phyloP scores from a whole-genome alignment of 441 rosid genomes.

The Mallotus repandus region DNA sequence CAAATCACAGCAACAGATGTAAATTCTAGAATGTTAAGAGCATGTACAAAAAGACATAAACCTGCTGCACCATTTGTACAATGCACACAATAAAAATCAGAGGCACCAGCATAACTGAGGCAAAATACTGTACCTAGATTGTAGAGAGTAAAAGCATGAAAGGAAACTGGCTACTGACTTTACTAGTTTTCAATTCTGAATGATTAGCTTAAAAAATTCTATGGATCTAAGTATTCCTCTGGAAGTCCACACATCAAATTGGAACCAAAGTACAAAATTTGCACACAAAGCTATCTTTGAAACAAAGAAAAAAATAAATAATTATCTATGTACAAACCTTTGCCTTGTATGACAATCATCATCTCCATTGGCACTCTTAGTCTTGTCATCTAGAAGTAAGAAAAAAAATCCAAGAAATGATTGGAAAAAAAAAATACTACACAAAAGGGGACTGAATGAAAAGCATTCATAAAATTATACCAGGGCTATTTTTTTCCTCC shows the following conservation, averaged over 20 bases:
- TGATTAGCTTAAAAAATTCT: background rate
- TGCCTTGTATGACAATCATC: constrained; percentile 35
- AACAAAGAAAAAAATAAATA: background rate
- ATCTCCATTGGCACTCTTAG: constrained; percentile 18
- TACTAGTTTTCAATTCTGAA: background rate
- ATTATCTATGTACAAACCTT: constrained; percentile 44
- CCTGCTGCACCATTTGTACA: background rate
- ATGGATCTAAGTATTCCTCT: background rate
- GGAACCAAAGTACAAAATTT: background rate
- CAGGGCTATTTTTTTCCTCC: constrained; percentile 41
- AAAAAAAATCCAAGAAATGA: constrained; percentile 14
- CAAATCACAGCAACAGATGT: background rate
- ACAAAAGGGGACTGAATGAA: background rate
- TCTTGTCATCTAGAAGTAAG: constrained; percentile 35
- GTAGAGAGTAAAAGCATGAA: background rate
- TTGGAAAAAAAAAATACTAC: background rate
- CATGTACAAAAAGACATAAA: background rate
- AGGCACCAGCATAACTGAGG: background rate
- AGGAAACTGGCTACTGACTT: background rate
- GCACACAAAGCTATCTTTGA: background rate
- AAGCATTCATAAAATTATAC: constrained; percentile 29
- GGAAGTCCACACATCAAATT: background rate
- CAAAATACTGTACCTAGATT: background rate
- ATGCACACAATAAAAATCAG: background rate
- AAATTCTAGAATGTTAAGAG: background rate